These are phyloP conservation scores for Paramecium primaurelia DNA, from an alignment of 73 alveolate species.

Conservation along the genomic window DNA sequence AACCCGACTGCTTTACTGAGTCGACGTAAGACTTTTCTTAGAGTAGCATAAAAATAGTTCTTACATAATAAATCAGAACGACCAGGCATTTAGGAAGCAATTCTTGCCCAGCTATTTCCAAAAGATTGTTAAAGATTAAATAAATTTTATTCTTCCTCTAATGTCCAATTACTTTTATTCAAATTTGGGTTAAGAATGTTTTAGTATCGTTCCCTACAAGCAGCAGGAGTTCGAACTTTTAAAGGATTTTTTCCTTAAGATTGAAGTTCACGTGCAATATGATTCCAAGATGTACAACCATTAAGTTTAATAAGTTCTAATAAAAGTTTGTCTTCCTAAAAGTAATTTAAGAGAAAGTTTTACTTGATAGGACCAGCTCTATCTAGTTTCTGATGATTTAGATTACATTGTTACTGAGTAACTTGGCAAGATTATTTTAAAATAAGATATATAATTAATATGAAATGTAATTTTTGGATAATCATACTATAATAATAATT, in stretches of 20 bases:
- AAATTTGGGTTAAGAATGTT: slow-evolving; percentile 73
- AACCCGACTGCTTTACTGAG: slow-evolving; percentile 13
- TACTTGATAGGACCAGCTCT: slow-evolving; percentile 39
- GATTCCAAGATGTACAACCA: slow-evolving; percentile 39
- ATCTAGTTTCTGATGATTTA: neutral
- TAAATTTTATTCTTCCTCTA: slow-evolving; percentile 71
- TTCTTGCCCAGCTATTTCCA: slow-evolving; percentile 81
- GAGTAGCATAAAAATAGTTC: slow-evolving; percentile 78
- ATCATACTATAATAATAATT: neutral
- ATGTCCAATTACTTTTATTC: slow-evolving; percentile 74
- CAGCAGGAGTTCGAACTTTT: slow-evolving; percentile 9
- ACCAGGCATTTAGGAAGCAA: slow-evolving; percentile 74
- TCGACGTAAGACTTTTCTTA: slow-evolving; percentile 62
- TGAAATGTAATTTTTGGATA: neutral
- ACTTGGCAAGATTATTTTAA: neutral
- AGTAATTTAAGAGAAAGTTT: neutral
- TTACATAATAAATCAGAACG: slow-evolving; percentile 77
- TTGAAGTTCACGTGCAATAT: neutral
- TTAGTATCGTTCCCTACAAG: slow-evolving; percentile 78
- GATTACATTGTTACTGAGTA: slow-evolving; percentile 21
- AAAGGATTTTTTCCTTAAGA: neutral
- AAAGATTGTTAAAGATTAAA: slow-evolving; percentile 65
- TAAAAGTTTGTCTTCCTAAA: slow-evolving; percentile 27
- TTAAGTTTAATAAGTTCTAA: neutral
- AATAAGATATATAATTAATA: neutral